Percentiles rank a stretch among this genome's conserved stretches.
Evolutionary conservation across 306 rosid species (phyloP).

Genomic region (Trifolium subterraneum): DNA sequence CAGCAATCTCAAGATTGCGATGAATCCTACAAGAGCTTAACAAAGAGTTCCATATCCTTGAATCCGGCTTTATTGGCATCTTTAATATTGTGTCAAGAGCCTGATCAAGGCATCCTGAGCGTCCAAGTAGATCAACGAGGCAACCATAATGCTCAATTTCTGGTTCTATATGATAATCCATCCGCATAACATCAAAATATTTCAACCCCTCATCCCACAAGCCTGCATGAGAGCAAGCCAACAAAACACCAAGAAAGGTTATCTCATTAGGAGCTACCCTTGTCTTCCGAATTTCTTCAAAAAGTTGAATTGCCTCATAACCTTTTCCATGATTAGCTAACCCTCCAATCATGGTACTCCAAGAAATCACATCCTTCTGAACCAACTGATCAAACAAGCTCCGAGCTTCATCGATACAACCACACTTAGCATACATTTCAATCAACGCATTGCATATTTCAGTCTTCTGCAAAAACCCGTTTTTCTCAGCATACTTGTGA

Average conservation of each 20-base stretch:
- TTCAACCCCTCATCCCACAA: conserved; percentile 66
- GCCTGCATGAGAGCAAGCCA: conserved; percentile 81
- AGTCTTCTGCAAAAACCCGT: conserved; percentile 45
- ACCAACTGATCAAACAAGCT: conserved; percentile 58
- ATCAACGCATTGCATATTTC: conserved; percentile 69
- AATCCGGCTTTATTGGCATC: conserved; percentile 75
- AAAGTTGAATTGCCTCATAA: conserved; percentile 61
- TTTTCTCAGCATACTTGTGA: conserved; percentile 63
- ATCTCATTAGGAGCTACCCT: conserved; percentile 63
- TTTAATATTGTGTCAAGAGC: conserved; percentile 63
- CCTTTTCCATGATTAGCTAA: conserved; percentile 75
- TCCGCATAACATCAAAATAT: conserved; percentile 65
- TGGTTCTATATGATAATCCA: conserved; percentile 49
- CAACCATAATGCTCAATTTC: conserved; percentile 83
- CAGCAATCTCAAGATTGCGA: conserved; percentile 68
- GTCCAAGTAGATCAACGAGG: conserved; percentile 84
- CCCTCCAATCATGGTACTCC: conserved; percentile 85
- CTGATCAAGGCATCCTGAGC: conserved; percentile 61
- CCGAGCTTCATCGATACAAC: conserved; percentile 67
- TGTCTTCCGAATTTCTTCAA: conserved; percentile 62
- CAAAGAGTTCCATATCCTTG: conserved; percentile 87
- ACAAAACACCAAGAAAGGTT: conserved; percentile 75
- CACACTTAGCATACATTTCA: conserved; percentile 87
- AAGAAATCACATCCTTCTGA: conserved; percentile 73
- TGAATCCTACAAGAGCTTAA: conserved; percentile 74